These are phyloP conservation scores for Calocera viscosa DNA, from an alignment of 768 basidiomycete species.

Conservation along the genomic window DNA sequence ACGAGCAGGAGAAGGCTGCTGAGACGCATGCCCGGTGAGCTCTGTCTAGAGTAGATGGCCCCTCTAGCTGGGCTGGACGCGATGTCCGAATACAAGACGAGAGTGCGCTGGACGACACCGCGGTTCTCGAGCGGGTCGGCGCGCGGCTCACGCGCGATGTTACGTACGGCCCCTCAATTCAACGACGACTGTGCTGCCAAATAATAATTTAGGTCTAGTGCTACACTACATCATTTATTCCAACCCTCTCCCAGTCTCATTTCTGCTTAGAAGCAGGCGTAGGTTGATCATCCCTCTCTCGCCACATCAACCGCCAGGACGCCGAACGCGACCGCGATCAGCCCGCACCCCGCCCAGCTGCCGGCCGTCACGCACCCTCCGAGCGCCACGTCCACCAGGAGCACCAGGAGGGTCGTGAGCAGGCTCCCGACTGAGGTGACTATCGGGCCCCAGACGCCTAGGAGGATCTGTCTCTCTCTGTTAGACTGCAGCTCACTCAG, in stretches of 20 bases:
- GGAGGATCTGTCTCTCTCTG: slow-evolving; percentile 41
- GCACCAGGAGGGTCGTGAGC: slow-evolving; percentile 86
- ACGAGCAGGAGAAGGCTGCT: not conserved
- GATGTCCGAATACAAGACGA: too few relatives aligned
- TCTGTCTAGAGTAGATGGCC: too few relatives aligned
- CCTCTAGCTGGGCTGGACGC: too few relatives aligned
- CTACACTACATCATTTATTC: not conserved
- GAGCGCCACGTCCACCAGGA: slow-evolving; percentile 64
- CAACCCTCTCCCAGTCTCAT: not conserved
- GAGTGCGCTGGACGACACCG: too few relatives aligned
- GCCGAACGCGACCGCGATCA: slow-evolving; percentile 73
- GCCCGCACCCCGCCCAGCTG: slow-evolving; percentile 62
- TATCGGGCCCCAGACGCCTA: slow-evolving; percentile 80
- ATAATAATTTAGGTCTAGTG: not conserved
- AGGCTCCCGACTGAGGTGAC: slow-evolving; percentile 80
- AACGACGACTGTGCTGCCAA: too few relatives aligned
- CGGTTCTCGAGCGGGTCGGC: too few relatives aligned
- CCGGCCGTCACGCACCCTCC: slow-evolving; percentile 56
- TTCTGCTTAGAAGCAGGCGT: too few relatives aligned
- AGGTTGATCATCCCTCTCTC: not conserved
- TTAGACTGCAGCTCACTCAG: too few relatives aligned
- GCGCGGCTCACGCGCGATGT: too few relatives aligned
- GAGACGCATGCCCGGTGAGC: too few relatives aligned
- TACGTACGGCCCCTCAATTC: too few relatives aligned
- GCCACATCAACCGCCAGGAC: slow-evolving; percentile 59